These are phyloP conservation scores for Trypanosoma theileri DNA, from an alignment of 208 protist species.

Conservation along the genomic window DNA sequence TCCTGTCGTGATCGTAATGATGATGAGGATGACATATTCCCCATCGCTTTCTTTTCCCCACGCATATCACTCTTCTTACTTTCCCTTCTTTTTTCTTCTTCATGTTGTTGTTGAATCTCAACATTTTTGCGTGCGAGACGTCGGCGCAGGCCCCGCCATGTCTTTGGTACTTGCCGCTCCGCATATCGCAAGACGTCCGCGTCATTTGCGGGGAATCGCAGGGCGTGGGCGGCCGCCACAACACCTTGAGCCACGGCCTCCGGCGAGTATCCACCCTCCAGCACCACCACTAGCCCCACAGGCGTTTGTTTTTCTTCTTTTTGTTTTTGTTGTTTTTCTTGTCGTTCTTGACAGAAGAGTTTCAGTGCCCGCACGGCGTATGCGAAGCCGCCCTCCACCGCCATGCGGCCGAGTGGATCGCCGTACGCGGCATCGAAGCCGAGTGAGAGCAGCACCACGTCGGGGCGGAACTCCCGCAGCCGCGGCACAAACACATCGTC, in stretches of 20 bases:
- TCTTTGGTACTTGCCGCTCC: conserved; percentile 32
- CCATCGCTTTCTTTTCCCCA: background rate
- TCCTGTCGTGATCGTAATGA: conserved; percentile 10
- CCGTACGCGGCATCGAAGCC: conserved; percentile 92
- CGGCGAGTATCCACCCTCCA: conserved; percentile 85
- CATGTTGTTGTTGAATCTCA: conserved; percentile 2
- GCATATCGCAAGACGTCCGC: conserved; percentile 33
- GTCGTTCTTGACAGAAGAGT: conserved; percentile 42
- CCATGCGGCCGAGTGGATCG: conserved; percentile 85
- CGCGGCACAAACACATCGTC: conserved; percentile 74
- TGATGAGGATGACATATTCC: too few relatives aligned
- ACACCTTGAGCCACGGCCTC: conserved; percentile 65
- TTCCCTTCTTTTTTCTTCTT: background rate
- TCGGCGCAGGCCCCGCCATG: conserved; percentile 61
- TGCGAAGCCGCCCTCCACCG: conserved; percentile 78
- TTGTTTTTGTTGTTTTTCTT: background rate
- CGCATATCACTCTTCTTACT: background rate
- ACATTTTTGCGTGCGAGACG: conserved; percentile 31
- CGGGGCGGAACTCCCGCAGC: conserved; percentile 61
- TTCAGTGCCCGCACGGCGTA: conserved; percentile 46
- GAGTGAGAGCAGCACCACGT: conserved; percentile 86
- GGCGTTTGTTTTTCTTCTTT: background rate
- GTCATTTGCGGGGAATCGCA: conserved; percentile 52
- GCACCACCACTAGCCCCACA: conserved; percentile 51
- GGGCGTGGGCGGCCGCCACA: conserved; percentile 53